These are phyloP conservation scores for Lentinus polychrous DNA, from an alignment of 1,284 basidiomycete species.

Conservation along the genomic window DNA sequence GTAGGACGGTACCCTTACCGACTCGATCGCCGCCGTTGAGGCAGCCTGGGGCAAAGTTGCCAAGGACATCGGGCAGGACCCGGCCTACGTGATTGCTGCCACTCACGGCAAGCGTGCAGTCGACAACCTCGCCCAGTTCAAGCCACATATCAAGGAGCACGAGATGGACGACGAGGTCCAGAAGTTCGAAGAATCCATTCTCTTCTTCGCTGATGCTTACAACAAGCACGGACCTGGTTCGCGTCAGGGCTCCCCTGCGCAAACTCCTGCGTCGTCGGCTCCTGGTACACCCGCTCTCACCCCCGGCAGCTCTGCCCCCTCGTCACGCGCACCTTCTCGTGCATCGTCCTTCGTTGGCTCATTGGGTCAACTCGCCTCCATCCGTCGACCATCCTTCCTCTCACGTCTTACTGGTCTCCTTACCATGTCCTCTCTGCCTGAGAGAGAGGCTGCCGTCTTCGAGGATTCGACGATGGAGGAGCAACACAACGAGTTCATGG, in stretches of 20 bases:
- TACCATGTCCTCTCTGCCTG: constrained; percentile 34
- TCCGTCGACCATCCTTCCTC: constrained; percentile 45
- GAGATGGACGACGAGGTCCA: constrained; percentile 67
- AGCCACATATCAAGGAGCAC: constrained; percentile 38
- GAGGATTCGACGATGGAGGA: constrained; percentile 35
- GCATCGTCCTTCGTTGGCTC: constrained; percentile 34
- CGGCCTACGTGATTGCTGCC: constrained; percentile 57
- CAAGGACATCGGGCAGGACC: constrained; percentile 60
- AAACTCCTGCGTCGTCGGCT: constrained; percentile 16
- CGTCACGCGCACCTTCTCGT: constrained; percentile 32
- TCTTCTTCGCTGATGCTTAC: constrained; percentile 69
- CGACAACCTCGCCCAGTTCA: constrained; percentile 39
- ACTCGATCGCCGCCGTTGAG: constrained; percentile 73
- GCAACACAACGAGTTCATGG: constrained; percentile 28
- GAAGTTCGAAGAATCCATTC: constrained; percentile 63
- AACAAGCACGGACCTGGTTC: constrained; percentile 36
- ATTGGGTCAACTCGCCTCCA: constrained; percentile 20
- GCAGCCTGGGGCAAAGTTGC: constrained; percentile 77
- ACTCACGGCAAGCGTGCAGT: constrained; percentile 70
- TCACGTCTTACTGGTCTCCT: constrained; percentile 41
- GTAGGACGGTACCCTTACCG: constrained; percentile 68
- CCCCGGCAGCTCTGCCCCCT: constrained; percentile 35
- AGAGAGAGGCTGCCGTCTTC: constrained; percentile 29
- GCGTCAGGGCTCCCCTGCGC: constrained; percentile 19
- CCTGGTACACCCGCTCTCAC: constrained; percentile 18